phyloP scores from a whole-genome alignment of 192 early-diverging fungal species.

The Dissophora globulifera region DNA sequence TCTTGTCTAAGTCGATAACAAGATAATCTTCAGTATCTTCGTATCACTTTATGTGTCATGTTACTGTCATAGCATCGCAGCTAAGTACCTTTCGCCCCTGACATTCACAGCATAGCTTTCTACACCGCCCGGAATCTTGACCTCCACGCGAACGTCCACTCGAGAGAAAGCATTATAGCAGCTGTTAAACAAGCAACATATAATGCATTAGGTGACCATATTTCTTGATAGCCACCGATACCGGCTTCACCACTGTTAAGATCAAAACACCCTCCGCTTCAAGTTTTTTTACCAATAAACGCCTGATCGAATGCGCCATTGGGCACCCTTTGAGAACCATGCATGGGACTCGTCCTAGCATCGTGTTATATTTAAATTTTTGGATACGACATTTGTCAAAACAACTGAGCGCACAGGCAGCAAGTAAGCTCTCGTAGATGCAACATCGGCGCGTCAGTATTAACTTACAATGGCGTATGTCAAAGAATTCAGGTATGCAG shows the following conservation, averaged over 20 bases:
- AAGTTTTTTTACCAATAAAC: constrained; percentile 73
- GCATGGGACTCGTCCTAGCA: constrained; percentile 73
- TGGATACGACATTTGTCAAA: too few relatives aligned
- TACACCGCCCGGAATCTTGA: constrained; percentile 98
- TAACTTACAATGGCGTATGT: constrained; percentile 84
- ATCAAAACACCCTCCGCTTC: too few relatives aligned
- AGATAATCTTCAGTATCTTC: too few relatives aligned
- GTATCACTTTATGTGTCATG: too few relatives aligned
- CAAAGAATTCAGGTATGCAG: constrained; percentile 96
- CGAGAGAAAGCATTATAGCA: constrained; percentile 98
- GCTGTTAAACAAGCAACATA: constrained; percentile 65
- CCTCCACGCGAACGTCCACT: constrained; percentile 97
- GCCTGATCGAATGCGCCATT: constrained; percentile 72
- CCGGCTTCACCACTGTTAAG: too few relatives aligned
- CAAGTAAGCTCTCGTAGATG: neutral
- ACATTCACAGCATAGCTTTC: constrained; percentile 91
- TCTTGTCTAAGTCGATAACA: constrained; percentile 71
- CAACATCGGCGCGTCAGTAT: neutral
- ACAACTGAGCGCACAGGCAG: neutral
- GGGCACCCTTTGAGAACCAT: constrained; percentile 70
- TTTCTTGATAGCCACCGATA: too few relatives aligned
- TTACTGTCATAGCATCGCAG: too few relatives aligned
- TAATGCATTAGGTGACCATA: too few relatives aligned
- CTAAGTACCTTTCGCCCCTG: constrained; percentile 82
- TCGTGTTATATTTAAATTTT: too few relatives aligned